Percentiles rank a stretch among this genome's conserved stretches.
phyloP scores from a whole-genome alignment of 2,329 filamentous ascomycete genomes.

The Daldinia sp. region DNA sequence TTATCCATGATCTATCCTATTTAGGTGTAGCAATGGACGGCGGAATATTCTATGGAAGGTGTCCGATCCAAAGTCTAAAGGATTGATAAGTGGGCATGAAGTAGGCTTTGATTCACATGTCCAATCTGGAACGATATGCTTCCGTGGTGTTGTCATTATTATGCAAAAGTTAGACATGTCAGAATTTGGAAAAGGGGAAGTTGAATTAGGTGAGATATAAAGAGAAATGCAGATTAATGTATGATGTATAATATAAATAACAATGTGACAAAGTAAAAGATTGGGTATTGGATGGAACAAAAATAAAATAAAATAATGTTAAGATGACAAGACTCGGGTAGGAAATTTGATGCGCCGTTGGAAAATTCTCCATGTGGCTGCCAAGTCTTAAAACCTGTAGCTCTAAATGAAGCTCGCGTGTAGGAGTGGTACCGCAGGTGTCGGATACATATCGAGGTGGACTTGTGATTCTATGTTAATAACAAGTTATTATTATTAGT shows the following conservation, averaged over 20 bases:
- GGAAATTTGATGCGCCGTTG: slow-evolving; percentile 27
- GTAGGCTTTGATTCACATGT: not conserved
- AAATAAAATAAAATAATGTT: not conserved
- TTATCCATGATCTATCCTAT: slow-evolving; percentile 2
- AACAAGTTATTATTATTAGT: slow-evolving; percentile 9
- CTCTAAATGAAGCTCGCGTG: slow-evolving; percentile 28
- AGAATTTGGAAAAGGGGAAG: no score
- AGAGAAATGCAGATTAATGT: not conserved
- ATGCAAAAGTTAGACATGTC: slow-evolving; percentile 2
- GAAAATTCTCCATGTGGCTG: slow-evolving; percentile 24
- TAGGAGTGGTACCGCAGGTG: slow-evolving; percentile 22
- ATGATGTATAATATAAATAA: not conserved
- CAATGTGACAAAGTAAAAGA: not conserved
- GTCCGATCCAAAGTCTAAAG: slow-evolving; percentile 7
- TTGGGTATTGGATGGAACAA: not conserved
- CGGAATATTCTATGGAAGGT: slow-evolving; percentile 2
- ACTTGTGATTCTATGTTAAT: slow-evolving; percentile 8
- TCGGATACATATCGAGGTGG: slow-evolving; percentile 27
- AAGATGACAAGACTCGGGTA: not conserved
- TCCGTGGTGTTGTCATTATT: slow-evolving; percentile 17
- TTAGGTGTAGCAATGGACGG: not conserved
- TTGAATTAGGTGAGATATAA: not conserved
- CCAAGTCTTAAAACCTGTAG: slow-evolving; percentile 29
- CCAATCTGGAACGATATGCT: slow-evolving; percentile 5
- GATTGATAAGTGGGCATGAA: not conserved